Base-by-base conservation (phyloP, 768 basidiomycete species). In the Kwoniella dendrophila region DNA sequence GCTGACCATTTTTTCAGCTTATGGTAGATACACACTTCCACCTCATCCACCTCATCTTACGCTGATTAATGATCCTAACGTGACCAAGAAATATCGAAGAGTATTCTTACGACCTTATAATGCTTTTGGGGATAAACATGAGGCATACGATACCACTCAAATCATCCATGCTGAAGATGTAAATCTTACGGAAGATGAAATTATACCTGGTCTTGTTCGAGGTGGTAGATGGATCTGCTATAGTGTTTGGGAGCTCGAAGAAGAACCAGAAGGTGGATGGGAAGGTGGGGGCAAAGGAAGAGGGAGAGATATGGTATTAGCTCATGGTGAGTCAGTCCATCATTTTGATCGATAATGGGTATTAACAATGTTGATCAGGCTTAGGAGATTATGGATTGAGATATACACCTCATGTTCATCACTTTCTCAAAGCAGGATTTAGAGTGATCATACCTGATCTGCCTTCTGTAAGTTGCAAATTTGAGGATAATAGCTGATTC, bases 381-480 rank as follows among this genome's bases (percentile, higher is more conserved):
- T 53, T 78, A 14, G 72, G 68, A 38, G 72, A 75, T 55, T 77
- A 79, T 63, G 78, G 78, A 18, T 60, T 71, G 26, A 68, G 79
- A 38, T 81, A 77, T 62, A 70, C 78, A 2, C 72, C 79, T 20
- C 78, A 81, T 54, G 54, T 75, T 16, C 34, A 33, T 8, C 55
- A 71, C 45, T 76, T 81, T 56, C 59, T 81, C 5, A 73, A 72
- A 40, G 73, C 71, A 1, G 80, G 80, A 0, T 81, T 79, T 62
- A 62, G 80, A 33, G 68, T 81, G 26, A 80, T 81, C 63, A 62
- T 75, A 14, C 79, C 77, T 12, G 80, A 81, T 67, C 64, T 81
- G 24, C 78, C 80, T 6, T 74, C 76, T 8, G 80, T 81, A 45
- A 66, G 80, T 69, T 18, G 44, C 33, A 41, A 29, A 41, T 47